These are phyloP conservation scores for Gomphus bonarii DNA, from an alignment of 1,284 basidiomycete species.

Conservation along the genomic window DNA sequence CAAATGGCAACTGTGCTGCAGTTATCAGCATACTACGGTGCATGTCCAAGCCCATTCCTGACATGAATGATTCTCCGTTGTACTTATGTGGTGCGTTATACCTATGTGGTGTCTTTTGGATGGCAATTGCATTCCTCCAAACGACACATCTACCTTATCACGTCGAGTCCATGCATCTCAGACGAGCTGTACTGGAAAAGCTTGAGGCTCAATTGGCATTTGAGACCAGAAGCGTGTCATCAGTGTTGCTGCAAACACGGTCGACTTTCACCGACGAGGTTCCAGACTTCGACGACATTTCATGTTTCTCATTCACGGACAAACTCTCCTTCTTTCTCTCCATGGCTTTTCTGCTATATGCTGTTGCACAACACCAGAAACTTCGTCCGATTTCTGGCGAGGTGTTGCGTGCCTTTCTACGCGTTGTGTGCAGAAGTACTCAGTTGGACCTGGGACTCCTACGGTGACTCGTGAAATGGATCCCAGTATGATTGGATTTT, in stretches of 20 bases:
- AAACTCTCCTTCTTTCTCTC: neutral
- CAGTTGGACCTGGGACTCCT: neutral
- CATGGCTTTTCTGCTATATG: neutral
- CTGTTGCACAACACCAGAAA: neutral
- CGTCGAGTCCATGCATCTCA: constrained; percentile 53
- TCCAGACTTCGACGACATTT: neutral
- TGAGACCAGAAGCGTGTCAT: constrained; percentile 9
- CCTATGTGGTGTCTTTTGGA: constrained; percentile 72
- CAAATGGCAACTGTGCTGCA: constrained; percentile 58
- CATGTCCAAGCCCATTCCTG: constrained; percentile 67
- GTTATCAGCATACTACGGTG: constrained; percentile 68
- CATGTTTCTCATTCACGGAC: constrained; percentile 2
- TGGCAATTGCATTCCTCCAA: constrained; percentile 73
- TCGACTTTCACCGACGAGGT: neutral
- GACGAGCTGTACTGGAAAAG: constrained; percentile 56
- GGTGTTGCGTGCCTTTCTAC: neutral
- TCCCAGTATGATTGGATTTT: neutral
- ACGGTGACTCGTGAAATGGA: neutral
- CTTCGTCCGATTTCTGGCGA: neutral
- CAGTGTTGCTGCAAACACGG: neutral
- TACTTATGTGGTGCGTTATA: too few species aligned
- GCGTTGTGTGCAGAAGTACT: neutral
- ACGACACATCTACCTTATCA: constrained; percentile 67
- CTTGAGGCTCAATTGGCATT: constrained; percentile 54
- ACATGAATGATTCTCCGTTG: constrained; percentile 54